Conservation (phyloP, 352 stramenopile species). For the Phytophthora foliorum region DNA sequence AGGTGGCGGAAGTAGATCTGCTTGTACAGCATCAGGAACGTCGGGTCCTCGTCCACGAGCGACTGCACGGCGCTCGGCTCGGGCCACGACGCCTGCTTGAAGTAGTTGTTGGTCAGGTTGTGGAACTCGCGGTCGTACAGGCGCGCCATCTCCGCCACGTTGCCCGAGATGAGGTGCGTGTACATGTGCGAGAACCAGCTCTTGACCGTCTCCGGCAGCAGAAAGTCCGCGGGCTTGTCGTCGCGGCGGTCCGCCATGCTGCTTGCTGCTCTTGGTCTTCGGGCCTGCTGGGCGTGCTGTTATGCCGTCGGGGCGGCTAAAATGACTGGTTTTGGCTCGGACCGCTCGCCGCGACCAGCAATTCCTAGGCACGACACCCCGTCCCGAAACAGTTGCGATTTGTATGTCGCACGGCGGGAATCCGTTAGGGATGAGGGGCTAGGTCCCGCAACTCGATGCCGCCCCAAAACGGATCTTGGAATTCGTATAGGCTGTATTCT, state of each 20-base stretch:
- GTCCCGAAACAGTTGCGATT: constrained; percentile 12
- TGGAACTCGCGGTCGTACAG: constrained; percentile 92
- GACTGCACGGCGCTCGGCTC: constrained; percentile 86
- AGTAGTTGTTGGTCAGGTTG: constrained; percentile 94
- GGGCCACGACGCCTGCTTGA: constrained; percentile 95
- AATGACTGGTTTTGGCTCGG: constrained; percentile 69
- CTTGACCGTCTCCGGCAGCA: constrained; percentile 90
- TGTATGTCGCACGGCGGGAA: constrained; percentile 26
- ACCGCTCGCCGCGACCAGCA: constrained; percentile 16
- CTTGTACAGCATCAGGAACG: constrained; percentile 97
- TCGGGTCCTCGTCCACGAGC: constrained; percentile 88
- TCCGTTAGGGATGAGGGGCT: background rate
- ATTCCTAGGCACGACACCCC: constrained; percentile 43
- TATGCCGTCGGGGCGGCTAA: constrained; percentile 20
- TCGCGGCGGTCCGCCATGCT: constrained; percentile 76
- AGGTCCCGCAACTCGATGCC: background rate
- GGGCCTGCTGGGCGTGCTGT: background rate
- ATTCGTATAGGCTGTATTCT: constrained; percentile 20
- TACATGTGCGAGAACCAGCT: constrained; percentile 91
- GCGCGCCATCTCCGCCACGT: constrained; percentile 83
- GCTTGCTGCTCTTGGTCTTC: constrained; percentile 18
- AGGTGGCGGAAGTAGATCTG: constrained; percentile 98
- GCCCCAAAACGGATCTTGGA: constrained; percentile 25
- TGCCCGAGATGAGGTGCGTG: constrained; percentile 86
- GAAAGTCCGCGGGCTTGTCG: constrained; percentile 89